Conservation (phyloP, 352 stramenopile genomes). For the Phytopythium cucurbitacearum region DNA sequence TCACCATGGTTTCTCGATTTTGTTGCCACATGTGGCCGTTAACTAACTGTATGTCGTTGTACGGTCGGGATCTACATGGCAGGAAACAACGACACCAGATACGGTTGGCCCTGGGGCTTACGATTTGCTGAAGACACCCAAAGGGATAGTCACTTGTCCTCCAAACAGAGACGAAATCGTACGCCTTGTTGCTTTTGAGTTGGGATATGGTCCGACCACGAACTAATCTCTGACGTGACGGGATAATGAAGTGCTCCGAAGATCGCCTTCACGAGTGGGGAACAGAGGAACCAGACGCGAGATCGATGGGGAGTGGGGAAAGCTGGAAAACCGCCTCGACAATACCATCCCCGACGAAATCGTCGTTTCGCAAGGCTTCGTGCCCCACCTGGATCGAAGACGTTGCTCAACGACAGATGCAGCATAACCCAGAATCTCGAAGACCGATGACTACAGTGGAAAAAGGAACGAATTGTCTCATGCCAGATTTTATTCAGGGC, state of each 20-base stretch:
- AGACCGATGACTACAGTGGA: slow-evolving; percentile 16
- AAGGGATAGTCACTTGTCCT: slow-evolving; percentile 16
- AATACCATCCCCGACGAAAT: slow-evolving; percentile 47
- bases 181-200: neutral
- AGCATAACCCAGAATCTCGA: slow-evolving; percentile 31
- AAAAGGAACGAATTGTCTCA: slow-evolving; percentile 1
- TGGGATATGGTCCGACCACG: too few species aligned
- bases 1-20: neutral
- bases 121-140: slow-evolving; percentile 25
- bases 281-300: slow-evolving; percentile 18
- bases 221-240: too few species aligned
- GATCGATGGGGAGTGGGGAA: slow-evolving; percentile 46
- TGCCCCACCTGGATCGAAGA: slow-evolving; percentile 69
- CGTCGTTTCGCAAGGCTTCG: slow-evolving; percentile 48
- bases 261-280: slow-evolving; percentile 53
- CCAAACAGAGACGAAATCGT: slow-evolving; percentile 16
- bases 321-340: slow-evolving; percentile 68
- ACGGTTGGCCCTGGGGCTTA: slow-evolving; percentile 60
- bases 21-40: neutral
- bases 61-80: neutral
- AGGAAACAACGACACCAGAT: slow-evolving; percentile 42
- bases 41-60: neutral
- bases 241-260: neutral
- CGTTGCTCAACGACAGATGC: slow-evolving; percentile 43
- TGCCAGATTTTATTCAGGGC: slow-evolving; percentile 52